Evolutionary conservation across 495 filamentous ascomycete species (phyloP).

Genomic region (Aspergillus cavernicola): DNA sequence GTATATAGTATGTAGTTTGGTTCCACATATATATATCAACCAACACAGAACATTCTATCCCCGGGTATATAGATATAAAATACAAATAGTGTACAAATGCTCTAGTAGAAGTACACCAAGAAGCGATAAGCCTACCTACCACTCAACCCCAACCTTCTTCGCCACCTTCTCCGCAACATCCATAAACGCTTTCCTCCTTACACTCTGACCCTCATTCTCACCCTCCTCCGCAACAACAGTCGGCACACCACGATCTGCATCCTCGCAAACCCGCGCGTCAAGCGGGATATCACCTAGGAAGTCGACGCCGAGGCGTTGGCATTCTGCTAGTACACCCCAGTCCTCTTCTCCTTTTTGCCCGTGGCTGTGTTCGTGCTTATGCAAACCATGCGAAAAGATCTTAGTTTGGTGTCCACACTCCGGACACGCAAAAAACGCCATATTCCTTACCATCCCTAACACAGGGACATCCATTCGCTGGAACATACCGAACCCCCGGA

Average conservation of each 20-base stretch:
- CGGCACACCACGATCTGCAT: conserved; percentile 84
- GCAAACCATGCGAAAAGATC: conserved; percentile 61
- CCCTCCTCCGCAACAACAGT: conserved; percentile 86
- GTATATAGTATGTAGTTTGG: neutral
- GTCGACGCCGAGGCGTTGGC: conserved; percentile 62
- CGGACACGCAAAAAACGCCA: conserved; percentile 83
- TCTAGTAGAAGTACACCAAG: neutral
- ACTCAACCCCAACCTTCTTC: conserved; percentile 41
- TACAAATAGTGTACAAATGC: too few species aligned
- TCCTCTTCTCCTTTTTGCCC: conserved; percentile 42
- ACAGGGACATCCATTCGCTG: conserved; percentile 72
- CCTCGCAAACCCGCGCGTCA: conserved; percentile 79
- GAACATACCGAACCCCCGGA: conserved; percentile 91
- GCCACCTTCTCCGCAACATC: conserved; percentile 62
- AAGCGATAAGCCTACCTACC: conserved; percentile 3
- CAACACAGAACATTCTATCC: too few species aligned
- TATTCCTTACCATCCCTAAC: conserved; percentile 94
- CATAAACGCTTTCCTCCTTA: conserved; percentile 66
- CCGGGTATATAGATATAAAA: neutral
- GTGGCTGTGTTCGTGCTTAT: conserved; percentile 22
- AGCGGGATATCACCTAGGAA: conserved; percentile 89
- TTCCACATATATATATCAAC: neutral
- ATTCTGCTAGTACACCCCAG: conserved; percentile 51
- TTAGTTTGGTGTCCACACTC: conserved; percentile 68
- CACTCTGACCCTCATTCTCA: conserved; percentile 68